Conservation (phyloP, 768 basidiomycete genomes). For the Panaeolus papilionaceus region DNA sequence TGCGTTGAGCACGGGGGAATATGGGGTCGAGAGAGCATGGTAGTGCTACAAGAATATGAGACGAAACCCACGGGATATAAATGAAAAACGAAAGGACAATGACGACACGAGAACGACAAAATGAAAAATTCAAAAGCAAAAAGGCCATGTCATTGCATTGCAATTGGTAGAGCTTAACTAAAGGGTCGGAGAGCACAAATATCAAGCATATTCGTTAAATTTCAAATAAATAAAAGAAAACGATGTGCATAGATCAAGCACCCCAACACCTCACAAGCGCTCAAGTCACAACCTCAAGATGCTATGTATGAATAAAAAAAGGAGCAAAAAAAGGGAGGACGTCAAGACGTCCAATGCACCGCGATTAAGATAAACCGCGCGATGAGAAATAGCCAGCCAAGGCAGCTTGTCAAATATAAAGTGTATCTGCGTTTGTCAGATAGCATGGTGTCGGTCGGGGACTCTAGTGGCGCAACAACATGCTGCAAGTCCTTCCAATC, state of each 20-base stretch:
- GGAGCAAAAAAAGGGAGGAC: background rate
- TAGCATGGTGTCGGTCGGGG: background rate
- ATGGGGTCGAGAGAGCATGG: background rate
- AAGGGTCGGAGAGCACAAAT: background rate
- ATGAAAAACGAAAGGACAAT: background rate
- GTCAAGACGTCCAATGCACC: background rate
- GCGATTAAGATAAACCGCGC: background rate
- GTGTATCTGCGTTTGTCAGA: background rate
- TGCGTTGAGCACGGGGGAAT: background rate
- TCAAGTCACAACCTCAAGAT: conserved; percentile 12
- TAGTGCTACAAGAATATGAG: background rate
- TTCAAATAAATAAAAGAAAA: background rate
- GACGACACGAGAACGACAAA: conserved; percentile 4
- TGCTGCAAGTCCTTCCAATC: background rate
- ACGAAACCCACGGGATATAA: conserved; percentile 1
- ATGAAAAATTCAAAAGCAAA: too few species aligned
- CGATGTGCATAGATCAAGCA: background rate
- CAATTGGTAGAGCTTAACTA: background rate
- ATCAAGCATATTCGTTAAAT: background rate
- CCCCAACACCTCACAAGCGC: conserved; percentile 4
- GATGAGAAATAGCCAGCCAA: background rate
- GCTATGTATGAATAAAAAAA: background rate
- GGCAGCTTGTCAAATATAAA: background rate
- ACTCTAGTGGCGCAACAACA: background rate
- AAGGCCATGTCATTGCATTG: background rate